A percentile compares a stretch with the other conserved stretches of the same genome.
These are phyloP conservation scores for Stagonosporopsis chrysanthemi DNA, from an alignment of 2,329 filamentous ascomycete genomes.

Conservation along the genomic window DNA sequence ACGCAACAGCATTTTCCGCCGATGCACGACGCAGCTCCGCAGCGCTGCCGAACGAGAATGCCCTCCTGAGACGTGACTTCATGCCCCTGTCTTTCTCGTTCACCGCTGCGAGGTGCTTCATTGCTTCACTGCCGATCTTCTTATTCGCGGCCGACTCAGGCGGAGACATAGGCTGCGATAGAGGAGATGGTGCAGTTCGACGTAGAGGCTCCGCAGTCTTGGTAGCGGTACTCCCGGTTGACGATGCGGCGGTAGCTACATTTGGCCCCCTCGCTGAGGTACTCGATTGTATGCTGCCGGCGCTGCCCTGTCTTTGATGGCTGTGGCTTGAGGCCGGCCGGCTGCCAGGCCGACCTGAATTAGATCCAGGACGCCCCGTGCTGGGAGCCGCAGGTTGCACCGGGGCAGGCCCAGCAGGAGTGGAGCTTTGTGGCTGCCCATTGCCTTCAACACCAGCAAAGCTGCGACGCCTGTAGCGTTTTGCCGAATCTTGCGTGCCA, in stretches of 20 bases:
- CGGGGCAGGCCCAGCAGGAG: conserved; percentile 21
- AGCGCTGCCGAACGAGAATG: conserved; percentile 96
- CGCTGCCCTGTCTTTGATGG: conserved; percentile 50
- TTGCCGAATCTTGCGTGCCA: conserved; percentile 69
- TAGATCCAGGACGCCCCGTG: conserved; percentile 38
- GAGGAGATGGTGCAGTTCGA: conserved; percentile 56
- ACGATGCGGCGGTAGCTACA: conserved; percentile 23
- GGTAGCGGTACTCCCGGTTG: conserved; percentile 23
- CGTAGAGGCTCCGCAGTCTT: conserved; percentile 51
- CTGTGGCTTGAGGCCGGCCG: conserved; percentile 45
- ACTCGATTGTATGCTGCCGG: conserved; percentile 47
- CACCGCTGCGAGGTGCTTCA: conserved; percentile 84
- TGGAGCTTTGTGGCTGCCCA: conserved; percentile 27
- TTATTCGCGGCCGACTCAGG: conserved; percentile 38
- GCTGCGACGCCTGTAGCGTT: conserved; percentile 82
- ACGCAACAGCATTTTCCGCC: conserved; percentile 64
- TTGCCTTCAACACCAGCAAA: conserved; percentile 69
- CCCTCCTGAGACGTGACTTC: conserved; percentile 86
- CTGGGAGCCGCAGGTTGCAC: conserved; percentile 24
- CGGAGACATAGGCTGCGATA: conserved; percentile 55
- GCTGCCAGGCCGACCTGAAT: conserved; percentile 39
- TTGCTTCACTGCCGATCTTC: conserved; percentile 69
- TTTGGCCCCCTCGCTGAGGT: conserved; percentile 34
- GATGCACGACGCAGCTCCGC: conserved; percentile 84
- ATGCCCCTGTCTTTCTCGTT: conserved; percentile 84